Base-by-base conservation (phyloP, 164 flowering plant genomes). In the Tinospora cordifolia region DNA sequence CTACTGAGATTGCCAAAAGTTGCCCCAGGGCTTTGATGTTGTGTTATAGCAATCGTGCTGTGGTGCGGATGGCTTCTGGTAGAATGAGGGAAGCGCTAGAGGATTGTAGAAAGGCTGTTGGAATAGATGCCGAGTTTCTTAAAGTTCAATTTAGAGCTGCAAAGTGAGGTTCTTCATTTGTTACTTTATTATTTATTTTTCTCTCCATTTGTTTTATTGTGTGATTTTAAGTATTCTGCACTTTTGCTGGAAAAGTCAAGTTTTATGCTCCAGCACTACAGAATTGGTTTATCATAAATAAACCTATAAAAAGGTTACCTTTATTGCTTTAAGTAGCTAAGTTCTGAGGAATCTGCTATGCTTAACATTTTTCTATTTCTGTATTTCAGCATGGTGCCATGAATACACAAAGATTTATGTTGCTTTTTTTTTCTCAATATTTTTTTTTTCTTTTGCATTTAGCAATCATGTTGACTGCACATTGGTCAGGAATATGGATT, bases 31-130 rank as follows among this genome's bases (percentile, higher is more conserved):
- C 94, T 75, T 79, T 95, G 77, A 72, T 85, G 79, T 77, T 95
- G 66, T 95, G 99, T 83, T 92, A 90, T 72, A 92, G 97, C 81
- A 95, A 95, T 71, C 96, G 98, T 76, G 98, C 99, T 49, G 98
- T 96, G 60, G 78, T 92, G 38, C 79, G 90, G n/a, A 88, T 92
- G 85, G 72, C 90, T 75, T 84, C 84, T 75, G 92, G 90, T 71
- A 89, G 88, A 76, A 67, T 90, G 67, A 86, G 90, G 79, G 96
- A 86, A 76, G 97, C 98, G 67, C 68, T 92, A 44, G 80, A 67
- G 26, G 99, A 95, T 74, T 95, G 97, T 71, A 38, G 66, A 77
- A 73, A 60, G 77, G 98, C 99, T 77, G 75, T 80, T 76, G 77
- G 79, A 41, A 69, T 92, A 27, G 96, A 95, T 76, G 86, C 91